Evolutionary conservation across 768 basidiomycete species (phyloP), one percentile per base, ranked within the genome.

Genomic region (Inosperma sp.): DNA sequence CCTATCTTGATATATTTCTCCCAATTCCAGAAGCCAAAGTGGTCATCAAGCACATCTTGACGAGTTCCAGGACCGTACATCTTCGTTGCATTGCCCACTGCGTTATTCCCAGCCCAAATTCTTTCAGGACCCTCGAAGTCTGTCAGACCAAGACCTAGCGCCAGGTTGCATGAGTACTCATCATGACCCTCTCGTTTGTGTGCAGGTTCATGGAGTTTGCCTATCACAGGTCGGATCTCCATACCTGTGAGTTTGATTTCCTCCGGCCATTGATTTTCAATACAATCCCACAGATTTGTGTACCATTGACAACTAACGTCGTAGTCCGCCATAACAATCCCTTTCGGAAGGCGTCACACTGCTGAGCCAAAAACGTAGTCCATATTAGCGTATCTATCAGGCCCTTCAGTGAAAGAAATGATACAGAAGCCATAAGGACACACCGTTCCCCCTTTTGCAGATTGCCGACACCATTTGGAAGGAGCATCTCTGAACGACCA

Each of bases 61-160:
- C n/a, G n/a, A n/a, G n/a, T n/a, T n/a, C n/a, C n/a, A n/a, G n/a
- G n/a, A n/a, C n/a, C n/a, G n/a, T n/a, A n/a, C n/a, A n/a, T n/a
- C n/a, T n/a, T n/a, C n/a, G n/a, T n/a, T n/a, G n/a, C n/a, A n/a
- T n/a, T n/a, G n/a, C n/a, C n/a, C n/a, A n/a, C n/a, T n/a, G n/a
- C n/a, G n/a, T n/a, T n/a, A n/a, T n/a, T n/a, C n/a, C n/a, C n/a
- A n/a, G n/a, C n/a, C n/a, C n/a, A n/a, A n/a, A n/a, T n/a, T n/a
- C n/a, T n/a, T n/a, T n/a, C n/a, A n/a, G n/a, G n/a, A n/a, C n/a
- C n/a, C n/a, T n/a, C n/a, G n/a, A n/a, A n/a, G n/a, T n/a, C n/a
- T n/a, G 33, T 40, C 65, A 65, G 9, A 19, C 19, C 59, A 58
- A 67, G 36, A 67, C 67, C 63, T 62, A 67, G 13, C 47, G 49